Evolutionary conservation across 441 rosid species (phyloP).

Genomic region (Daphne laureola): DNA sequence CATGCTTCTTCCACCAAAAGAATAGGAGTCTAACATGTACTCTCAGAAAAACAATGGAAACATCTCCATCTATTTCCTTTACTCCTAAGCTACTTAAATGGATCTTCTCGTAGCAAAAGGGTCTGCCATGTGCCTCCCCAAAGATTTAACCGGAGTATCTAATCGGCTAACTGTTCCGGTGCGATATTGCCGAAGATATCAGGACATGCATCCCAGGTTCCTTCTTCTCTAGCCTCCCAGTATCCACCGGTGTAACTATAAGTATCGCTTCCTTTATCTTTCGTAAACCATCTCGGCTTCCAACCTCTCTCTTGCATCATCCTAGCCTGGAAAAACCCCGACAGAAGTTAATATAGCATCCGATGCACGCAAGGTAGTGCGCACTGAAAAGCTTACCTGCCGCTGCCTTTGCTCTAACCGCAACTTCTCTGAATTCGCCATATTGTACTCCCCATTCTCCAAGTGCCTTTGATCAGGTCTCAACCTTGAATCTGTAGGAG

Average conservation of each 20-base stretch:
- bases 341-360: not conserved
- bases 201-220: constrained; percentile 46
- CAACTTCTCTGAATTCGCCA: constrained; percentile 56
- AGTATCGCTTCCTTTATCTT: constrained; percentile 28
- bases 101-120: no score
- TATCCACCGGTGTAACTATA: constrained; percentile 49
- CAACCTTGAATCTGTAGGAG: constrained; percentile 59
- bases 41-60: no score
- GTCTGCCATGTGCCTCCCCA: no score
- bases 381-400: constrained; percentile 20
- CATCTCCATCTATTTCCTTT: no score
- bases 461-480: constrained; percentile 52
- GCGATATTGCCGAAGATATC: constrained; percentile 44
- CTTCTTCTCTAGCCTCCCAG: constrained; percentile 49
- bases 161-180: constrained; percentile 8
- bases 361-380: not conserved
- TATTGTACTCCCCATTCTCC: constrained; percentile 50
- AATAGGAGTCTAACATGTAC: no score
- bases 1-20: no score
- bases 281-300: constrained; percentile 53
- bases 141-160: no score
- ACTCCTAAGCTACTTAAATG: no score
- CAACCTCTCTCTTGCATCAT: constrained; percentile 63
- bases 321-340: constrained; percentile 31
- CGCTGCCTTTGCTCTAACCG: constrained; percentile 55